Conservation (phyloP, 2,329 filamentous ascomycete species). For the Tolypocladium ophioglossoides region DNA sequence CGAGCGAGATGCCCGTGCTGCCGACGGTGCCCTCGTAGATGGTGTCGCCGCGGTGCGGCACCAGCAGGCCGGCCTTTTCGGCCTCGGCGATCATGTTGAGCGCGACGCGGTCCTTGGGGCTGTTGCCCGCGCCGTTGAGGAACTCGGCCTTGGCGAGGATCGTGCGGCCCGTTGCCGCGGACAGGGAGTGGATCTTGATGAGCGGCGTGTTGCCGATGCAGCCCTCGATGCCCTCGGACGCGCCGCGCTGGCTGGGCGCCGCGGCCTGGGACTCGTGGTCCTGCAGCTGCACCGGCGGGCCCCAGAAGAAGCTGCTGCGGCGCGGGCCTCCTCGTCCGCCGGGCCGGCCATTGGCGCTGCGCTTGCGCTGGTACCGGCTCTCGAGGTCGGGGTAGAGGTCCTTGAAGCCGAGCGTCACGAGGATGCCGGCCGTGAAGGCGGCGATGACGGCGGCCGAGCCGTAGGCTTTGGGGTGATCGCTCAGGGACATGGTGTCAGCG, state of each 20-base stretch:
- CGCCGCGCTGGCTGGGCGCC: neutral
- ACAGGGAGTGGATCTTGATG: conserved; percentile 75
- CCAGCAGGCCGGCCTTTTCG: conserved; percentile 65
- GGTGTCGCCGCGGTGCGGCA: conserved; percentile 75
- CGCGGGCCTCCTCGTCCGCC: conserved; percentile 7
- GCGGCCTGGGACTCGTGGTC: conserved; percentile 20
- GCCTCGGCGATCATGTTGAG: conserved; percentile 79
- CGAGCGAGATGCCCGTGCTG: conserved; percentile 90
- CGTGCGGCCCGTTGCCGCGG: conserved; percentile 73
- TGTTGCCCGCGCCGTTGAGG: conserved; percentile 87
- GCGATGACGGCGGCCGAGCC: conserved; percentile 55
- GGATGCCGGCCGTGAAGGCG: conserved; percentile 68
- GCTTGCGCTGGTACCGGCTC: conserved; percentile 44
- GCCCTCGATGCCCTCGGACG: conserved; percentile 68
- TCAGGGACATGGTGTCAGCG: conserved; percentile 40
- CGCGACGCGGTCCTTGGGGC: conserved; percentile 90
- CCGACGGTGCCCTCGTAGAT: conserved; percentile 98
- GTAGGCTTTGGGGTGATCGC: conserved; percentile 50
- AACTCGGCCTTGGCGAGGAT: conserved; percentile 95
- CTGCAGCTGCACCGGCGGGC: conserved; percentile 40
- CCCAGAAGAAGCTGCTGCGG: conserved; percentile 35
- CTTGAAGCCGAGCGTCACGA: conserved; percentile 68
- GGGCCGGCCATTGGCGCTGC: conserved; percentile 9
- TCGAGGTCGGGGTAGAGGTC: conserved; percentile 71
- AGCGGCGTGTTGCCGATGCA: conserved; percentile 92